Conservation (phyloP, 2,329 filamentous ascomycete species). For the Karstenula rhodostoma region DNA sequence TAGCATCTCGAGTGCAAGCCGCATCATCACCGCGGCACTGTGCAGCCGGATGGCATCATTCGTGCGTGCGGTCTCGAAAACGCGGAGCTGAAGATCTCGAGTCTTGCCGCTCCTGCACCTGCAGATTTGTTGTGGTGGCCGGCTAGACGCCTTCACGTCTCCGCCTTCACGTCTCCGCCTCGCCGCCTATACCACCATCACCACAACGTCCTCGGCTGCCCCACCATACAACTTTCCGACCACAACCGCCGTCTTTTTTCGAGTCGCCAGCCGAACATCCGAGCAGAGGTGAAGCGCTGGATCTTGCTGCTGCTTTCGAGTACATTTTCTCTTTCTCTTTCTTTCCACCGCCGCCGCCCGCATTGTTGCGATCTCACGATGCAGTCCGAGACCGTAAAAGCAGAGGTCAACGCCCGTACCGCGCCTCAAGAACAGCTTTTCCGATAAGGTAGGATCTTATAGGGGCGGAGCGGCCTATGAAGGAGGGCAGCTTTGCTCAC, state of each 20-base stretch:
- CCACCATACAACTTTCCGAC: background rate
- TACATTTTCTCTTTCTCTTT: too few relatives aligned
- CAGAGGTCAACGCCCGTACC: too few relatives aligned
- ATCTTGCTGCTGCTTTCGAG: background rate
- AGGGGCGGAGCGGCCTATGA: too few relatives aligned
- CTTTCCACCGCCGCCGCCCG: too few relatives aligned
- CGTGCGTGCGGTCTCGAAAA: background rate
- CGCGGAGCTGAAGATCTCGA: background rate
- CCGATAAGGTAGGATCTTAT: too few relatives aligned
- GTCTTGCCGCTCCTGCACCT: background rate
- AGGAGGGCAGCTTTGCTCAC: too few relatives aligned
- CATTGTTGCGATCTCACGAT: background rate
- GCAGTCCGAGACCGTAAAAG: too few relatives aligned
- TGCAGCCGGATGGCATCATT: background rate
- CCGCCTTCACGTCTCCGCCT: background rate
- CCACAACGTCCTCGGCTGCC: background rate
- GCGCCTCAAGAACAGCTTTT: too few relatives aligned
- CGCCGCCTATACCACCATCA: background rate
- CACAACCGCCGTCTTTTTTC: background rate
- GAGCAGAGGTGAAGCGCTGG: background rate
- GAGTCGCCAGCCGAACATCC: background rate
- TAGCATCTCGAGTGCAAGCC: background rate
- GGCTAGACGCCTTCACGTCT: background rate
- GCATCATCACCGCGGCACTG: background rate
- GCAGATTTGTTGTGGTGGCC: background rate